Evolutionary conservation across 768 basidiomycete species (phyloP).

Genomic region (Pilatotrama ljubarskyi): DNA sequence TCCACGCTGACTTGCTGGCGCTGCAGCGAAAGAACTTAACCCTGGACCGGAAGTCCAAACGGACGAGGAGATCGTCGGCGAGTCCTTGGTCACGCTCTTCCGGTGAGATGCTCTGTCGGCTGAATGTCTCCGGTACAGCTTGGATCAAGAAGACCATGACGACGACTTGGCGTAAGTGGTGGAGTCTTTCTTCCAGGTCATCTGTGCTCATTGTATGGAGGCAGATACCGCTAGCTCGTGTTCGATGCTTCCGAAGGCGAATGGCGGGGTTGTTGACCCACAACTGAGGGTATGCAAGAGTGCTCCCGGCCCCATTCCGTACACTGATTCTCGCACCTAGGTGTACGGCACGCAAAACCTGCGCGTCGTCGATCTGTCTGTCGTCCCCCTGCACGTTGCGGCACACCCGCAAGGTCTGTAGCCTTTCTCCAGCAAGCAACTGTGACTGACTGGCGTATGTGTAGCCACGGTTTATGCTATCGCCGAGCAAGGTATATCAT

Average conservation of each 20-base stretch:
- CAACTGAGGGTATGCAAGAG: constrained; percentile 38
- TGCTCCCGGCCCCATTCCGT: neutral
- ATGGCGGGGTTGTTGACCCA: constrained; percentile 53
- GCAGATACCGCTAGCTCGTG: constrained; percentile 49
- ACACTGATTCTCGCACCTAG: constrained; percentile 22
- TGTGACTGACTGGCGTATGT: neutral
- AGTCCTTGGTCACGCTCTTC: too few species aligned
- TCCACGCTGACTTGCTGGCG: neutral
- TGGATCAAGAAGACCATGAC: constrained; percentile 27
- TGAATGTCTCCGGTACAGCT: constrained; percentile 12
- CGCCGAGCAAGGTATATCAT: constrained; percentile 44
- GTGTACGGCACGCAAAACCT: constrained; percentile 60
- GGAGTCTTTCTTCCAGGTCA: neutral
- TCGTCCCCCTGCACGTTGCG: constrained; percentile 52
- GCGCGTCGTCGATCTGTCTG: constrained; percentile 55
- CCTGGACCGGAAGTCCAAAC: constrained; percentile 32
- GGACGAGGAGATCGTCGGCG: constrained; percentile 30
- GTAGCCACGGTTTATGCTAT: constrained; percentile 47
- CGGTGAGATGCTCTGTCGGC: too few species aligned
- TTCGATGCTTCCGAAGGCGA: constrained; percentile 55
- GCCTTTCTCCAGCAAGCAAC: too few species aligned
- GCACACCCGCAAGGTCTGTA: constrained; percentile 46
- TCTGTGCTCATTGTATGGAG: neutral
- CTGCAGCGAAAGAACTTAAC: constrained; percentile 31
- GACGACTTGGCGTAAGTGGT: constrained; percentile 27